Percentiles rank a stretch among this genome's conserved stretches.
Conservation (phyloP, 148 eudicot genomes). For the Chenopodium berlandieri region DNA sequence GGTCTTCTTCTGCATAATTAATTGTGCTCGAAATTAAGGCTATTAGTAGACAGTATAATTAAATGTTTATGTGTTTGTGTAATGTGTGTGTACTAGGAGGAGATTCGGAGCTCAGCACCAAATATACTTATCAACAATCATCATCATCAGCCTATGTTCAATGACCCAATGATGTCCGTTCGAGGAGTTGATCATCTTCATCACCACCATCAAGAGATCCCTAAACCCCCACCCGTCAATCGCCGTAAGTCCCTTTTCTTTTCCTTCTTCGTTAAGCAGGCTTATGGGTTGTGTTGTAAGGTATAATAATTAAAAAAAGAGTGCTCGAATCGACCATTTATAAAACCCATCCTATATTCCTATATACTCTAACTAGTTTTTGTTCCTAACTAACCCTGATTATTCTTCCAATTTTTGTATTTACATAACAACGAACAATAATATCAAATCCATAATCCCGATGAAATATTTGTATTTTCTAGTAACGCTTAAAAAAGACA, state of each 20-base stretch:
- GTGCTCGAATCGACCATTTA: too few relatives aligned
- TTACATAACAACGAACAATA: too few relatives aligned
- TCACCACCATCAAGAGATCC: constrained; percentile 54
- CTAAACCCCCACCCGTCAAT: constrained; percentile 76
- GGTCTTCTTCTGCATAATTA: too few relatives aligned
- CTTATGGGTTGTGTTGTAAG: background rate
- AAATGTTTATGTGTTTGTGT: too few relatives aligned
- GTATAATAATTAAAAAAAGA: background rate
- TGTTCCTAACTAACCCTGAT: background rate
- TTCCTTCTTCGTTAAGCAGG: background rate
- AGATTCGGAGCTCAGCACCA: constrained; percentile 39
- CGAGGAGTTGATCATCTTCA: constrained; percentile 48
- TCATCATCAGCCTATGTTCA: constrained; percentile 39
- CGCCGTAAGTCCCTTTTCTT: constrained; percentile 55
- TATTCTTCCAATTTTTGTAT: background rate
- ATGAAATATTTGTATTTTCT: too few relatives aligned
- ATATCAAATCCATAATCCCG: too few relatives aligned
- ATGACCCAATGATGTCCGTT: constrained; percentile 46
- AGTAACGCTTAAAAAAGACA: background rate
- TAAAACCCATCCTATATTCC: background rate
- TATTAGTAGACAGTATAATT: background rate
- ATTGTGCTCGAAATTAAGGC: too few relatives aligned
- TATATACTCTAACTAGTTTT: background rate
- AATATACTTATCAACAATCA: constrained; percentile 42
- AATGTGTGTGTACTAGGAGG: constrained; percentile 29